These are phyloP conservation scores for Diaporthe aspalathi DNA, from an alignment of 2,329 filamentous ascomycete genomes.

Conservation along the genomic window DNA sequence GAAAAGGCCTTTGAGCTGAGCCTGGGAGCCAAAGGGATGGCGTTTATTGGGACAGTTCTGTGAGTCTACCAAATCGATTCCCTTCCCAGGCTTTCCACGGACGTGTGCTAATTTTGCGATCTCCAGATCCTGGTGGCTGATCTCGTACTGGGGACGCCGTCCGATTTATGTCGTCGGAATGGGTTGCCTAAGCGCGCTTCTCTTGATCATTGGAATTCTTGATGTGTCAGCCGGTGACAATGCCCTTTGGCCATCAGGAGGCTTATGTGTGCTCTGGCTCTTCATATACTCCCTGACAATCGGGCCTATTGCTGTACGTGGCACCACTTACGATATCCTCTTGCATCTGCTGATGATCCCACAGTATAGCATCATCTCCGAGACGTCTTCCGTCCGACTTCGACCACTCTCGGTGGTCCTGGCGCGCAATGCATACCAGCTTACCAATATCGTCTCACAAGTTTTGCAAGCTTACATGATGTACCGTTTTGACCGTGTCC, in stretches of 20 bases:
- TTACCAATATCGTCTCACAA: slow-evolving; percentile 10
- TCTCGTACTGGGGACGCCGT: slow-evolving; percentile 18
- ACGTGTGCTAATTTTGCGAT: not conserved
- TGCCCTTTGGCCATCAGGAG: slow-evolving; percentile 10
- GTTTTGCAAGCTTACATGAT: slow-evolving; percentile 11
- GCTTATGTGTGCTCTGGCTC: not conserved
- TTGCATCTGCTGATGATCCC: not conserved
- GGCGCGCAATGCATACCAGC: slow-evolving; percentile 9
- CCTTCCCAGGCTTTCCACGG: not conserved
- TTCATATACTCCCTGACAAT: slow-evolving; percentile 13
- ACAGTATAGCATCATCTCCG: slow-evolving; percentile 21
- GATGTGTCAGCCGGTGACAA: slow-evolving; percentile 9
- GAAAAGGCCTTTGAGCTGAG: slow-evolving; percentile 50
- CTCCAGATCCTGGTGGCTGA: slow-evolving; percentile 12
- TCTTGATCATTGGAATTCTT: not conserved
- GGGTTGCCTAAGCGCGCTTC: not conserved
- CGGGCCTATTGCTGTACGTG: slow-evolving; percentile 15
- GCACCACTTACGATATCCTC: accelerated
- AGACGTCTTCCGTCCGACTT: slow-evolving; percentile 7
- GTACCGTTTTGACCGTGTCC: not conserved
- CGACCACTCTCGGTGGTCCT: not conserved
- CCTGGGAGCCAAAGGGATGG: slow-evolving; percentile 55
- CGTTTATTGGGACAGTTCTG: slow-evolving; percentile 57
- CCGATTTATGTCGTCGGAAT: slow-evolving; percentile 20
- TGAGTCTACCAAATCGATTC: slow-evolving; percentile 47